Percentiles rank a stretch among this genome's conserved stretches.
Evolutionary conservation across 768 basidiomycete genomes (phyloP).

Genomic region (Boletus coccyginus): DNA sequence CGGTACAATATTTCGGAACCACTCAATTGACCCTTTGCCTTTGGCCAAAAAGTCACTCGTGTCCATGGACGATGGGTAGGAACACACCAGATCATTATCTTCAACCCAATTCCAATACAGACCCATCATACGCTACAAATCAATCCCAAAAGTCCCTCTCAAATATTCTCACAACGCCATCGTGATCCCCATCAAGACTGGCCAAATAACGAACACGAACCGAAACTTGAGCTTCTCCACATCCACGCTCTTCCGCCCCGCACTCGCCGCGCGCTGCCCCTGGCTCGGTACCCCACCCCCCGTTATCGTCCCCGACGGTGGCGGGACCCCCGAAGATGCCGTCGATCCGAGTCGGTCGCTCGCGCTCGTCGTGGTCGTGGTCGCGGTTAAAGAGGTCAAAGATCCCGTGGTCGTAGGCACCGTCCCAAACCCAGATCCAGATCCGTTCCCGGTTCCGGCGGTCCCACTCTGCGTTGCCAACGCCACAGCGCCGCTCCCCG

Average conservation of each 20-base stretch:
- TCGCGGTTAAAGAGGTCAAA: not conserved
- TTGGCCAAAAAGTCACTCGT: too few relatives aligned
- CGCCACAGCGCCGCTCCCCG: not conserved
- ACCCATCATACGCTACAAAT: not conserved
- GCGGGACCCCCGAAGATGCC: conserved; percentile 1
- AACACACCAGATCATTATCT: too few relatives aligned
- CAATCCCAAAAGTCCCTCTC: not conserved
- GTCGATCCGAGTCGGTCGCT: conserved; percentile 1
- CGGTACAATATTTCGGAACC: too few relatives aligned
- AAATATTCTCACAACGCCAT: conserved; percentile 44
- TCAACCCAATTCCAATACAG: too few relatives aligned
- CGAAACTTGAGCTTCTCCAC: conserved; percentile 42
- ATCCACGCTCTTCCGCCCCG: conserved; percentile 24
- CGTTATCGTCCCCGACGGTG: conserved; percentile 10
- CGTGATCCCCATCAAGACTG: conserved; percentile 52
- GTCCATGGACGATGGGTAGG: too few relatives aligned
- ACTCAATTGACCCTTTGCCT: too few relatives aligned
- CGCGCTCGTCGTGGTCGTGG: not conserved
- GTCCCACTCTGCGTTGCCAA: conserved; percentile 7
- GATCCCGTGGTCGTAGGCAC: conserved; percentile 3
- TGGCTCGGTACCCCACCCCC: not conserved
- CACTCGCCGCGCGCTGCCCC: conserved; percentile 15
- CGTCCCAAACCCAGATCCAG: conserved; percentile 4
- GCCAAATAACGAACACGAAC: conserved; percentile 53
- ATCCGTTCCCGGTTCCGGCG: not conserved